These are phyloP conservation scores for Aspergillus aculeatus DNA, from an alignment of 2,329 filamentous ascomycete species.

Conservation along the genomic window DNA sequence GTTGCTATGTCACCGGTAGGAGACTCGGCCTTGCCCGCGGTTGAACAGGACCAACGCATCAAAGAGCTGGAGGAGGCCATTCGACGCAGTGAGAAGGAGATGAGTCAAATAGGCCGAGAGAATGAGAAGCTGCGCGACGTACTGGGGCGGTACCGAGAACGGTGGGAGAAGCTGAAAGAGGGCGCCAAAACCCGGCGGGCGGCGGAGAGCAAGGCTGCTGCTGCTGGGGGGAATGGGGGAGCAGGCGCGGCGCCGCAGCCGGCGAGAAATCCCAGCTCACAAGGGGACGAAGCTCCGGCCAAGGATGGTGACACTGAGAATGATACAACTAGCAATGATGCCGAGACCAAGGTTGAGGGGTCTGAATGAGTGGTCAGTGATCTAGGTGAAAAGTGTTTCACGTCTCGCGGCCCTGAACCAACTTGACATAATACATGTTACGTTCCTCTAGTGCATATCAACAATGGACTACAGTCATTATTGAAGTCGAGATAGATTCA, in stretches of 20 bases:
- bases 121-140: conserved; percentile 60
- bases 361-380: background rate
- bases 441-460: too few relatives aligned
- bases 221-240: conserved; percentile 3
- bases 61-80: conserved; percentile 69
- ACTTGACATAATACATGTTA: too few relatives aligned
- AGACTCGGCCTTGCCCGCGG: conserved; percentile 17
- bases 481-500: too few relatives aligned
- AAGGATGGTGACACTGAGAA: conserved; percentile 4
- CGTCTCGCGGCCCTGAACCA: too few relatives aligned
- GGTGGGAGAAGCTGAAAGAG: conserved; percentile 69
- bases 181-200: conserved; percentile 51
- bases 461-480: too few relatives aligned
- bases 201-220: conserved; percentile 23
- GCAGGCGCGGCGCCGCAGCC: background rate
- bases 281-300: background rate
- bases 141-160: conserved; percentile 58
- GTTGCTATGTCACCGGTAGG: conserved; percentile 26
- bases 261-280: background rate
- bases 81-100: conserved; percentile 56
- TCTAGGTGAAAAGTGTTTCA: background rate
- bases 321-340: background rate
- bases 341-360: background rate
- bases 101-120: conserved; percentile 61
- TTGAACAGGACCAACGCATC: conserved; percentile 53